phyloP scores from a whole-genome alignment of 176 grass and related monocot genomes.

The Oryza coarctata region DNA sequence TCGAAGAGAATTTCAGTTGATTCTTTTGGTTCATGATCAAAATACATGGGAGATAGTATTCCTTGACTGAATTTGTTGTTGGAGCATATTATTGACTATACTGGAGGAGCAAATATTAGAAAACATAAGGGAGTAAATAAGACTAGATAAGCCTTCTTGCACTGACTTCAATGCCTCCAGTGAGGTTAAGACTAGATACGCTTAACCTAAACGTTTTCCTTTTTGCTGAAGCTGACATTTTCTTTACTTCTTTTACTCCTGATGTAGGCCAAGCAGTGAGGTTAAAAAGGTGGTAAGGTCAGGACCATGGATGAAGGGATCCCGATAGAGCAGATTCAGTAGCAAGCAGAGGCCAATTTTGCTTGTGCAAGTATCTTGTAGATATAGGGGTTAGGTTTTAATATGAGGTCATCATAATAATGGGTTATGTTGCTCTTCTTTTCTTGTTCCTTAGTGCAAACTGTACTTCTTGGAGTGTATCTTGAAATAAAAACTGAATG shows the following conservation, averaged over 20 bases:
- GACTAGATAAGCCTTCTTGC: not conserved
- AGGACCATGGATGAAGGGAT: constrained; percentile 22
- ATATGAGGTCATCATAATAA: constrained; percentile 28
- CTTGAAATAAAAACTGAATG: constrained; percentile 44
- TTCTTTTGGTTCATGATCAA: not conserved
- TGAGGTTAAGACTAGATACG: no score
- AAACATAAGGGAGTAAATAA: not conserved
- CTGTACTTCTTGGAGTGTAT: constrained; percentile 34
- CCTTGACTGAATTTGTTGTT: not conserved
- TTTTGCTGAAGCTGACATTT: constrained; percentile 1
- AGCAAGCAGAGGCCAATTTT: constrained; percentile 54
- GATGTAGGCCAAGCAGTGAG: constrained; percentile 61
- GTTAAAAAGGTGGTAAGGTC: not conserved
- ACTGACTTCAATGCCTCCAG: not conserved
- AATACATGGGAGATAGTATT: not conserved
- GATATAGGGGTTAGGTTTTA: constrained; percentile 47
- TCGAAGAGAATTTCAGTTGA: not conserved
- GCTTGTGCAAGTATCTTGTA: constrained; percentile 47
- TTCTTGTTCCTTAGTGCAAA: constrained; percentile 29
- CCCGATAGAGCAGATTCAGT: constrained; percentile 19
- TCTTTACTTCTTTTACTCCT: not conserved
- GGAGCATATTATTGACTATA: not conserved
- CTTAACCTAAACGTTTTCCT: not conserved
- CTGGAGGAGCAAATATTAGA: not conserved
- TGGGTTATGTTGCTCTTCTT: constrained; percentile 41